phyloP scores from a whole-genome alignment of 164 flowering plant species.

The Macadamia integrifolia region DNA sequence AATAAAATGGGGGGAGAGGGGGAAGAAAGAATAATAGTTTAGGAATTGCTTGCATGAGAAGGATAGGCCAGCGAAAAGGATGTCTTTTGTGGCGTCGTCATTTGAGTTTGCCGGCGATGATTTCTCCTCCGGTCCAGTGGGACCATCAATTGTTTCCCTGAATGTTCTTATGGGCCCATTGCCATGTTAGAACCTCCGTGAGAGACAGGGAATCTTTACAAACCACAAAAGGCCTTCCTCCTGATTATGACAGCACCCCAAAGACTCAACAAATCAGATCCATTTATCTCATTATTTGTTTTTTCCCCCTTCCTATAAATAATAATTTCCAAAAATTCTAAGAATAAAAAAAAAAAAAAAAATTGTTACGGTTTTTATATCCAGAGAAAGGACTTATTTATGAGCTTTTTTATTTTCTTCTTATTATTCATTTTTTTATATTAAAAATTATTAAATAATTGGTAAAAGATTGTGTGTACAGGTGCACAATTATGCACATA shows the following conservation, averaged over 20 bases:
- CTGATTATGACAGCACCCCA: neutral
- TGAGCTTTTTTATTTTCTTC: too few relatives aligned
- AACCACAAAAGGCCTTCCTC: neutral
- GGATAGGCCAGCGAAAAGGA: constrained; percentile 1
- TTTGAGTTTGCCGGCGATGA: constrained; percentile 12
- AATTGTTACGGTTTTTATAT: too few relatives aligned
- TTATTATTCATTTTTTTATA: too few relatives aligned
- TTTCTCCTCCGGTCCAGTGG: constrained; percentile 7
- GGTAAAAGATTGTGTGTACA: too few relatives aligned
- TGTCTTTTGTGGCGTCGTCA: constrained; percentile 16
- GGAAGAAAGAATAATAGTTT: neutral
- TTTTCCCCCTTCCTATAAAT: too few relatives aligned
- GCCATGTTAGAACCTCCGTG: constrained; percentile 6
- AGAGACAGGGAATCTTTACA: constrained; percentile 9
- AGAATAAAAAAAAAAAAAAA: too few relatives aligned
- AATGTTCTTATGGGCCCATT: constrained; percentile 3
- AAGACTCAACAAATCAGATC: too few relatives aligned
- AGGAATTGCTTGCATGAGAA: constrained; percentile 3
- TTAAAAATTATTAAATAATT: too few relatives aligned
- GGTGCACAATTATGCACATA: too few relatives aligned
- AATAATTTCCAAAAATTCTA: too few relatives aligned
- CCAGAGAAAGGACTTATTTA: too few relatives aligned
- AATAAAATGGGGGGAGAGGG: neutral
- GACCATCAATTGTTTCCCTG: neutral
- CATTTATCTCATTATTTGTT: too few relatives aligned